These are phyloP conservation scores for Cephaloascus albidus DNA, from an alignment of 805 yeast genomes.

Conservation along the genomic window DNA sequence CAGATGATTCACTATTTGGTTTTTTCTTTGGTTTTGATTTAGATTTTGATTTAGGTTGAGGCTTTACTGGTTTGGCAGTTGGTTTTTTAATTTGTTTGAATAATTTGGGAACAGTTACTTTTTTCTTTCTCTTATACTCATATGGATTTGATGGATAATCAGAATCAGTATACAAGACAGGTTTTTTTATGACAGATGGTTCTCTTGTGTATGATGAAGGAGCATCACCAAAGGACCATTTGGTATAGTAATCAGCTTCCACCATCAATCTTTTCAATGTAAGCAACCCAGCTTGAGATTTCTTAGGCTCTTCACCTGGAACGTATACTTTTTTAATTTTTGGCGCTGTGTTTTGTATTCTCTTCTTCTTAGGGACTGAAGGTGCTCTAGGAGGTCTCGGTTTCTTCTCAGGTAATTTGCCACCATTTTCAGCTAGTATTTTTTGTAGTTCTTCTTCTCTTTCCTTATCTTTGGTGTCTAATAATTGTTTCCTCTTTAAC, in stretches of 20 bases:
- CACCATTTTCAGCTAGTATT: not conserved
- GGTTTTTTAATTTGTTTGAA: not conserved
- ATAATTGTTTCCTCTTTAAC: not conserved
- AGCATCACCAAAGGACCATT: not conserved
- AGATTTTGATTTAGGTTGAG: slow-evolving; percentile 3
- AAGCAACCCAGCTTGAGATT: not conserved
- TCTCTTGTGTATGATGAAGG: not conserved
- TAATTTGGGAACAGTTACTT: not conserved
- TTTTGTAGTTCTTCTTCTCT: slow-evolving; percentile 1
- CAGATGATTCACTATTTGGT: not conserved
- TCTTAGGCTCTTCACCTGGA: not conserved
- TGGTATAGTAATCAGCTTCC: not conserved
- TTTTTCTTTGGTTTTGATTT: slow-evolving; percentile 1
- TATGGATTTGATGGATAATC: not conserved
- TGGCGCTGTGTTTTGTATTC: not conserved
- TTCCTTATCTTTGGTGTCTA: slow-evolving; percentile 1
- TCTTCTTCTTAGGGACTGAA: not conserved
- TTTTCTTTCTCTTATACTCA: not conserved
- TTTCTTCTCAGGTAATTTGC: not conserved
- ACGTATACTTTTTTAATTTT: not conserved
- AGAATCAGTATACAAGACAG: not conserved
- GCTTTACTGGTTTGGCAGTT: not conserved
- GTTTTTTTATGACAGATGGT: not conserved
- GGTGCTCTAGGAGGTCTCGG: not conserved
- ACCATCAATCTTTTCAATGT: not conserved